These are phyloP conservation scores for Alternaria longipes DNA, from an alignment of 2,329 filamentous ascomycete genomes.

Conservation along the genomic window DNA sequence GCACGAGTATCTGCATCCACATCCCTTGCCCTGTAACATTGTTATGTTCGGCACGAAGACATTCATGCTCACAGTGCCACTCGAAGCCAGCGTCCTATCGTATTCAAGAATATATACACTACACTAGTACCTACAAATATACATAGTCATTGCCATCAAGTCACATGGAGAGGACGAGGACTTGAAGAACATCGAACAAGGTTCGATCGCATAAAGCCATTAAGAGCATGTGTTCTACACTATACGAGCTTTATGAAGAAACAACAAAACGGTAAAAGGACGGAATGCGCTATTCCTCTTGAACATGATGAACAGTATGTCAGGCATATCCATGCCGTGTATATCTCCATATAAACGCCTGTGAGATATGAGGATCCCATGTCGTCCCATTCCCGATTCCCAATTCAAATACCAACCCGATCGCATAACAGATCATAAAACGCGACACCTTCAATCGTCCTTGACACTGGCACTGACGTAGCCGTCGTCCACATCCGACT, in stretches of 20 bases:
- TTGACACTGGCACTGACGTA: conserved; percentile 43
- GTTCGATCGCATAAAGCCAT: background rate
- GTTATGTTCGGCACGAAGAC: background rate
- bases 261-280: background rate
- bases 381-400: background rate
- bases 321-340: background rate
- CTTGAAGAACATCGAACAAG: background rate
- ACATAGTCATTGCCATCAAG: background rate
- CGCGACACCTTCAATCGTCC: conserved; percentile 24
- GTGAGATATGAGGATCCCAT: background rate
- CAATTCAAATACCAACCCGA: background rate
- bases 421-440: background rate
- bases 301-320: background rate
- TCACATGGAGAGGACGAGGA: background rate
- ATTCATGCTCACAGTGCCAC: background rate
- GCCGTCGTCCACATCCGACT: conserved; percentile 39
- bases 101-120: no score
- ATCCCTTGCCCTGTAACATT: no score
- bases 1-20: no score
- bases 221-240: background rate
- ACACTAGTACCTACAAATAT: no score
- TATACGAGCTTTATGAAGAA: background rate
- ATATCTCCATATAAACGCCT: conserved; percentile 1
- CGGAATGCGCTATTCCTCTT: background rate
- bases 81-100: no score